Evolutionary conservation across 2,329 filamentous ascomycete species (phyloP), one percentile per base, ranked within the genome.

Genomic region (Venturia pyrina): DNA sequence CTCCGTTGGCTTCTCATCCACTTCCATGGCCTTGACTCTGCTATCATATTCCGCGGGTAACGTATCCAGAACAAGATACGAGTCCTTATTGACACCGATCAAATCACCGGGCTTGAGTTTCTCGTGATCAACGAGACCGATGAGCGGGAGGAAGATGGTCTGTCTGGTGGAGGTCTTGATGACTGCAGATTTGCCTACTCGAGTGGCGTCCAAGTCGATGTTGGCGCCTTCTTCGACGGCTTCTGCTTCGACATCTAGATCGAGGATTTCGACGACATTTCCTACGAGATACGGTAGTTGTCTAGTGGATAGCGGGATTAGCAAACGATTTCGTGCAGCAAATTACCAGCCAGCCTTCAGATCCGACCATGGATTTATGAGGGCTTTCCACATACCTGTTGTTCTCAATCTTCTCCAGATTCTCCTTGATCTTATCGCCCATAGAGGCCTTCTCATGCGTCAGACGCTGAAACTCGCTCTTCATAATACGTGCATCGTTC

Each of bases 91-190:
- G 67, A 99, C 93, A 78, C 95, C 95, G 69, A 99, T 99, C 61
- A 99, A 84, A 74, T 99, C 96, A 72, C 88, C 93, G 1, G 95
- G 95, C 82, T 96, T 97, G 67, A 99, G 85, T 75, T 91, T 90
- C 74, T 97, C 89, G 68, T 96, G 93, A 75, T 99, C 95, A 48
- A 99, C 96, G 10, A 99, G 86, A 69, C 95, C 95, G 73, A 99
- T 99, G 68, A 99, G 85, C 40, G 96, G 95, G 62, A 99, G 83
- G 81, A 99, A 99, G 78, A 99, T 99, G 65, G 95, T 99, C 79
- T 99, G 96, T 72, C 95, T 86, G 32, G 95, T 99, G 7, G 93
- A 98, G 10, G 95, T 99, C 83, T 99, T 99, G 85, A 99, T 99
- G 73, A 99, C 95, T 19, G 96, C 95, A 0, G 93, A 98, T 79